Evolutionary conservation across 192 early-diverging fungal genomes (phyloP).

Genomic region (Gaertneriomyces sp.): DNA sequence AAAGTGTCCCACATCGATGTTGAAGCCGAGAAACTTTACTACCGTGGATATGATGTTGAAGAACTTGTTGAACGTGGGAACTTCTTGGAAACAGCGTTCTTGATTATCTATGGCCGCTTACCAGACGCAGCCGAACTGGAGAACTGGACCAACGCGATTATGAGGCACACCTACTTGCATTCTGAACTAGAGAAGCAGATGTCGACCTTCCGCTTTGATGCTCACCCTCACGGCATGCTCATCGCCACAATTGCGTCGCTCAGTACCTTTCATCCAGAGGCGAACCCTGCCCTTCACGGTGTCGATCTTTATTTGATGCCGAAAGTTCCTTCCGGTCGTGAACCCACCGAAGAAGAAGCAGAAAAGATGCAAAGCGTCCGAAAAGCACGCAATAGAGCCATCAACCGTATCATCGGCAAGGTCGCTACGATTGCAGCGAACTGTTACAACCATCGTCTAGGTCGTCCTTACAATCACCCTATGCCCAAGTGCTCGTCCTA

Average conservation of each 20-base stretch:
- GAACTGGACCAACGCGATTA: constrained; percentile 48
- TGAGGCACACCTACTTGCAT: constrained; percentile 57
- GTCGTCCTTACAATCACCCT: constrained; percentile 45
- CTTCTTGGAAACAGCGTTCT: constrained; percentile 63
- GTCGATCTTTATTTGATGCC: constrained; percentile 45
- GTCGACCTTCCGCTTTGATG: constrained; percentile 60
- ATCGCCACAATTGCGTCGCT: constrained; percentile 58
- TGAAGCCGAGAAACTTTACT: constrained; percentile 36
- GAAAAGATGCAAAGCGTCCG: constrained; percentile 23
- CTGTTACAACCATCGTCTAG: constrained; percentile 60
- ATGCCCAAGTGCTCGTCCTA: constrained; percentile 41
- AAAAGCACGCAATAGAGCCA: constrained; percentile 48
- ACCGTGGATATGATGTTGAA: constrained; percentile 60
- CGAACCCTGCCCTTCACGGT: constrained; percentile 62
- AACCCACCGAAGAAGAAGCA: constrained; percentile 15
- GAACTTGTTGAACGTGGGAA: constrained; percentile 59
- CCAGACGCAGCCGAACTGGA: constrained; percentile 33
- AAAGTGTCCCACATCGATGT: constrained; percentile 37
- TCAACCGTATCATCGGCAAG: constrained; percentile 63
- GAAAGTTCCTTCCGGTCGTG: constrained; percentile 22
- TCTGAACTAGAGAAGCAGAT: constrained; percentile 53
- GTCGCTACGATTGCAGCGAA: constrained; percentile 59
- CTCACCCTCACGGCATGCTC: constrained; percentile 67
- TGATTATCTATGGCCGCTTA: constrained; percentile 52
- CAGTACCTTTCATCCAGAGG: constrained; percentile 66